Evolutionary conservation across 2,329 filamentous ascomycete species (phyloP).

Genomic region (Aspergillus arachidicola): DNA sequence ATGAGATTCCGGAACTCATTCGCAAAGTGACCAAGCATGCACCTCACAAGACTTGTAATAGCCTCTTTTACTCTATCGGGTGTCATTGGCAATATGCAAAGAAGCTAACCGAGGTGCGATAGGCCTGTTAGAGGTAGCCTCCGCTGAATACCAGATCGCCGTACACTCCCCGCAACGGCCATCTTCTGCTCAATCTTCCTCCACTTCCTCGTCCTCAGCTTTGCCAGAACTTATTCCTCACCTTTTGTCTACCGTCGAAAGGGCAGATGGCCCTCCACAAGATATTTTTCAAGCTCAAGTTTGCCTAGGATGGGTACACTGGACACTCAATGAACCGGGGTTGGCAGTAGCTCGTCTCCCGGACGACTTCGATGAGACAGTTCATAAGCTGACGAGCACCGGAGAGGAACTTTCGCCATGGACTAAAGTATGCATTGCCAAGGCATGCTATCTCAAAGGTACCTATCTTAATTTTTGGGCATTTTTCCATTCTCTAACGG

Average conservation of each 20-base stretch:
- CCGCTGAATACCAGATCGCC: constrained; percentile 67
- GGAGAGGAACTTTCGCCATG: constrained; percentile 64
- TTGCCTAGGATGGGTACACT: constrained; percentile 83
- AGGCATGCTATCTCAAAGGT: constrained; percentile 76
- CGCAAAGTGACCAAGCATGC: constrained; percentile 95
- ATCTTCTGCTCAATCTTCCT: constrained; percentile 30
- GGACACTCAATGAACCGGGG: constrained; percentile 70
- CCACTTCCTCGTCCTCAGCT: constrained; percentile 47
- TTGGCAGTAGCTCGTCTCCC: constrained; percentile 66
- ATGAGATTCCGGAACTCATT: constrained; percentile 81
- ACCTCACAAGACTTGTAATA: constrained; percentile 76
- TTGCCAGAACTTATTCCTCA: constrained; percentile 44
- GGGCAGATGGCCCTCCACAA: constrained; percentile 55
- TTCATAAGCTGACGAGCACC: constrained; percentile 56
- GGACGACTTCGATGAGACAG: constrained; percentile 60
- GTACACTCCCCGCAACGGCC: constrained; percentile 50
- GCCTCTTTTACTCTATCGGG: constrained; percentile 17
- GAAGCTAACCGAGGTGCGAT: constrained; percentile 8
- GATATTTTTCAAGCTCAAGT: constrained; percentile 76
- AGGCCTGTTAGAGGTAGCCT: constrained; percentile 72
- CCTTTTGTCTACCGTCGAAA: constrained; percentile 57
- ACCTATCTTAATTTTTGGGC: constrained; percentile 38
- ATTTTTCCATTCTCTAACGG: constrained; percentile 12
- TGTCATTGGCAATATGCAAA: neutral
- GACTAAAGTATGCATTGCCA: constrained; percentile 80